A percentile compares a stretch with the other conserved stretches of the same genome.
phyloP scores from a whole-genome alignment of 2,329 filamentous ascomycete species.

The Gnomoniopsis smithogilvyi region DNA sequence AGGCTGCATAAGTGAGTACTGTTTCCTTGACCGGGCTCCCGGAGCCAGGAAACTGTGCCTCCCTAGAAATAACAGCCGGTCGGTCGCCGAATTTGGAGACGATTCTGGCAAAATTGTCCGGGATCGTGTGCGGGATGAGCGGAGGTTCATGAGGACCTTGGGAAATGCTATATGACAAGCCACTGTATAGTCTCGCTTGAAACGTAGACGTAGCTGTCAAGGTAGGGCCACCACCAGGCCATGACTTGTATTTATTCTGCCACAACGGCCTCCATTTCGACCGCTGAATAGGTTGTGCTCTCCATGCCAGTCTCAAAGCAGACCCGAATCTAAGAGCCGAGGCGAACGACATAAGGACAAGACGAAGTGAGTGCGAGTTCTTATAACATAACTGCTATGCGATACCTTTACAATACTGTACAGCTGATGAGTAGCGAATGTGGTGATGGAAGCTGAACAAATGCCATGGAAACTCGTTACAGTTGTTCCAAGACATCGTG shows the following conservation, averaged over 20 bases:
- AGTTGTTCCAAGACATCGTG: no score
- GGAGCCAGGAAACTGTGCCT: constrained; percentile 22
- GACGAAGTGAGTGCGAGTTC: background rate
- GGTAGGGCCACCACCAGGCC: background rate
- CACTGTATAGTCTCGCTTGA: constrained; percentile 6
- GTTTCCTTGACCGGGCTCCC: constrained; percentile 59
- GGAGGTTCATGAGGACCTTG: constrained; percentile 45
- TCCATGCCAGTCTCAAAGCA: background rate
- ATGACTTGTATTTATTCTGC: background rate
- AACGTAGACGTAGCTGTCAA: background rate
- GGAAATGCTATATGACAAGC: constrained; percentile 9
- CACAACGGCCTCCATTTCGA: background rate
- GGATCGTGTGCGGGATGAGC: constrained; percentile 65
- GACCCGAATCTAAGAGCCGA: background rate
- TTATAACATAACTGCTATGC: background rate
- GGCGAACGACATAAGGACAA: constrained; percentile 3
- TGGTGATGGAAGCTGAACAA: no score
- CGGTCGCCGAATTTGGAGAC: constrained; percentile 64
- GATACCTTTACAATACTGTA: background rate
- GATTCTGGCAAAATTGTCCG: constrained; percentile 66
- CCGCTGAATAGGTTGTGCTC: background rate
- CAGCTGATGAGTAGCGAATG: background rate
- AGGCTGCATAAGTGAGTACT: constrained; percentile 67
- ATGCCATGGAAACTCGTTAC: no score
- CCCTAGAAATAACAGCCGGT: constrained; percentile 52